Evolutionary conservation across 768 basidiomycete species (phyloP).

Genomic region (Candolleomyces aberdarensis): DNA sequence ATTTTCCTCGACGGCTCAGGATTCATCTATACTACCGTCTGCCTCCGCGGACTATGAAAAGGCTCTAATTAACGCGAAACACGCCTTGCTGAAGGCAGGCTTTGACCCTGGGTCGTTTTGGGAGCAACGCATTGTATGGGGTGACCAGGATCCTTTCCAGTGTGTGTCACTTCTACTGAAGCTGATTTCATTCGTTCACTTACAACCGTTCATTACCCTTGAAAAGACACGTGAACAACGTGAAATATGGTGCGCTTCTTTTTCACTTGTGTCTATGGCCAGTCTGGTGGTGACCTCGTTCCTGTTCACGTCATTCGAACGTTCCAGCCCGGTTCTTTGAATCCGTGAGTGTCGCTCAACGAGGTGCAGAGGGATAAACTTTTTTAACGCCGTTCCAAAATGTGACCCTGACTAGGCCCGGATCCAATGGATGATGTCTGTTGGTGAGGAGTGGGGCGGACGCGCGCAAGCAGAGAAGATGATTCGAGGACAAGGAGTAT

Average conservation of each 20-base stretch:
- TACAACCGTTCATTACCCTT: not conserved
- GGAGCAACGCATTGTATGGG: slow-evolving; percentile 79
- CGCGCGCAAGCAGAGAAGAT: slow-evolving; percentile 51
- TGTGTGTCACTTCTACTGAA: slow-evolving; percentile 31
- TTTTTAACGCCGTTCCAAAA: not conserved
- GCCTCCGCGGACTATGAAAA: not conserved
- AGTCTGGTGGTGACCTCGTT: not conserved
- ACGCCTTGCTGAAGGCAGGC: slow-evolving; percentile 36
- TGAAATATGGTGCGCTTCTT: slow-evolving; percentile 54
- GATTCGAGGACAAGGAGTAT: slow-evolving; percentile 62
- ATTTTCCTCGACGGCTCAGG: too few relatives aligned
- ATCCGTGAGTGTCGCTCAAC: slow-evolving; percentile 41
- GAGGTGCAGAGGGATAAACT: too few relatives aligned
- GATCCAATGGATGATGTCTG: slow-evolving; percentile 60
- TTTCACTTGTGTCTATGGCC: not conserved
- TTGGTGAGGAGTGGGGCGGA: slow-evolving; percentile 62
- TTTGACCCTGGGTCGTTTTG: slow-evolving; percentile 68
- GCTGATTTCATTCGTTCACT: slow-evolving; percentile 3
- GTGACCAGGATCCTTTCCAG: slow-evolving; percentile 78
- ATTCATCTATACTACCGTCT: too few relatives aligned
- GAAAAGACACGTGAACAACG: slow-evolving; percentile 74
- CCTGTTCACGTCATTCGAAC: not conserved
- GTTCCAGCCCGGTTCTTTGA: slow-evolving; percentile 63
- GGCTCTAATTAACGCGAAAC: not conserved
- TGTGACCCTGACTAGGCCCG: slow-evolving; percentile 47